These are phyloP conservation scores for Gracilaria vermiculophylla DNA, from an alignment of 23 red algal genomes.

Conservation along the genomic window DNA sequence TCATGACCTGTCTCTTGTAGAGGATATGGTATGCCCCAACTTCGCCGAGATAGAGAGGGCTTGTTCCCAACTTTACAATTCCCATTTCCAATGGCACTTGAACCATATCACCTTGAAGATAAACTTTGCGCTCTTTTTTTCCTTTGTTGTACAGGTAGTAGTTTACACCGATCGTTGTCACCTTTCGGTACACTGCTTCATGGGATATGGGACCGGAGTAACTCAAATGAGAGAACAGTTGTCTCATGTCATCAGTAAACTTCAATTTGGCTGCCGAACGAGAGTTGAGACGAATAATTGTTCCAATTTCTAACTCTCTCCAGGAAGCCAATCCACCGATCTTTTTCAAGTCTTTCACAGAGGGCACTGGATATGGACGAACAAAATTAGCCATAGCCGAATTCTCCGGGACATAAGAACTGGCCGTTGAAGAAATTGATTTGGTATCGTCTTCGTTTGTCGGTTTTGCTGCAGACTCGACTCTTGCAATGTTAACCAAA, in stretches of 20 bases:
- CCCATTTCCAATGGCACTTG: constrained; percentile 61
- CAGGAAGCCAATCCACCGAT: constrained; percentile 43
- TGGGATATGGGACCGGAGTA: constrained; percentile 53
- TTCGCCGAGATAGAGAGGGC: constrained; percentile 34
- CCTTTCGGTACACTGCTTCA: constrained; percentile 64
- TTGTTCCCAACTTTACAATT: constrained; percentile 55
- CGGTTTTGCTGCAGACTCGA: neutral
- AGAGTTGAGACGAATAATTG: constrained; percentile 52
- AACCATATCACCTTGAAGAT: constrained; percentile 60
- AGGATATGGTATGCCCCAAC: constrained; percentile 37
- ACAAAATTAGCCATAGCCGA: constrained; percentile 74
- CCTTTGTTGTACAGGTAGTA: constrained; percentile 70
- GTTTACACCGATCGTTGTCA: constrained; percentile 67
- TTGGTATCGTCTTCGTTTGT: constrained; percentile 19
- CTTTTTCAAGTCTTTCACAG: constrained; percentile 8
- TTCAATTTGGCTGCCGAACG: constrained; percentile 33
- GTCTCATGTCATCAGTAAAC: constrained; percentile 61
- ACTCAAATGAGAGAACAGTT: constrained; percentile 55
- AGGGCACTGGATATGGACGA: constrained; percentile 24
- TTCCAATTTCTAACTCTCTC: constrained; percentile 58
- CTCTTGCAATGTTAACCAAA: constrained; percentile 19
- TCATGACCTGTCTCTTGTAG: constrained; percentile 60
- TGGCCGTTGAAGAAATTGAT: constrained; percentile 19
- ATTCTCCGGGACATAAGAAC: constrained; percentile 27
- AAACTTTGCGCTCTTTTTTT: constrained; percentile 63